A percentile compares a stretch with the other conserved stretches of the same genome.
These are phyloP conservation scores for Pythium folliculosum DNA, from an alignment of 352 stramenopile species.

Conservation along the genomic window DNA sequence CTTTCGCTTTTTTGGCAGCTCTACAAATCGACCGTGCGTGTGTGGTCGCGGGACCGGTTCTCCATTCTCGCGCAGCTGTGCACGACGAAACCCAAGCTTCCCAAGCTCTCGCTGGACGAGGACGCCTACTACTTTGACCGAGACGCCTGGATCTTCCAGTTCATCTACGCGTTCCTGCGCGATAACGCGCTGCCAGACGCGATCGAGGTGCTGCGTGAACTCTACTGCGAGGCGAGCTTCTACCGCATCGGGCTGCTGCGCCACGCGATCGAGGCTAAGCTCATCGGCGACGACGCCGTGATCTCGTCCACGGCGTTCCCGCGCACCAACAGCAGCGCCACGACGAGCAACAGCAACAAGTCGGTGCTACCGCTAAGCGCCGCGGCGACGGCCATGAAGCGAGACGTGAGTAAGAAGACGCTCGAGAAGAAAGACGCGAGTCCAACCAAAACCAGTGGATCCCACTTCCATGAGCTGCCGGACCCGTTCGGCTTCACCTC, in stretches of 20 bases:
- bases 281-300: slow-evolving; percentile 63
- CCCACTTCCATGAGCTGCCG: slow-evolving; percentile 42
- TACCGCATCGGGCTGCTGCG: slow-evolving; percentile 73
- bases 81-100: slow-evolving; percentile 60
- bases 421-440: slow-evolving; percentile 41
- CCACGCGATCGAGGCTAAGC: slow-evolving; percentile 76
- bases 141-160: slow-evolving; percentile 73
- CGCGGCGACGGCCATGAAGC: neutral
- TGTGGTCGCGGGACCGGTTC: slow-evolving; percentile 78
- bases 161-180: slow-evolving; percentile 67
- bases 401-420: slow-evolving; percentile 11
- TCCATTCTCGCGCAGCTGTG: slow-evolving; percentile 83
- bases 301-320: slow-evolving; percentile 16
- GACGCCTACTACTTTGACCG: slow-evolving; percentile 77
- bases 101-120: slow-evolving; percentile 45
- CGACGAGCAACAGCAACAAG: slow-evolving; percentile 1
- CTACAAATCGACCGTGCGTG: slow-evolving; percentile 69
- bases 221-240: slow-evolving; percentile 80
- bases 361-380: neutral
- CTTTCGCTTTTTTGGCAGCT: slow-evolving; percentile 33
- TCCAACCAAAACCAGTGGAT: slow-evolving; percentile 7
- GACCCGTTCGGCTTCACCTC: slow-evolving; percentile 71
- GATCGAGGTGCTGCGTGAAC: slow-evolving; percentile 62
- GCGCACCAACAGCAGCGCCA: neutral
- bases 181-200: slow-evolving; percentile 61